These are phyloP conservation scores for Pluteus cervinus DNA, from an alignment of 768 basidiomycete genomes.

Conservation along the genomic window DNA sequence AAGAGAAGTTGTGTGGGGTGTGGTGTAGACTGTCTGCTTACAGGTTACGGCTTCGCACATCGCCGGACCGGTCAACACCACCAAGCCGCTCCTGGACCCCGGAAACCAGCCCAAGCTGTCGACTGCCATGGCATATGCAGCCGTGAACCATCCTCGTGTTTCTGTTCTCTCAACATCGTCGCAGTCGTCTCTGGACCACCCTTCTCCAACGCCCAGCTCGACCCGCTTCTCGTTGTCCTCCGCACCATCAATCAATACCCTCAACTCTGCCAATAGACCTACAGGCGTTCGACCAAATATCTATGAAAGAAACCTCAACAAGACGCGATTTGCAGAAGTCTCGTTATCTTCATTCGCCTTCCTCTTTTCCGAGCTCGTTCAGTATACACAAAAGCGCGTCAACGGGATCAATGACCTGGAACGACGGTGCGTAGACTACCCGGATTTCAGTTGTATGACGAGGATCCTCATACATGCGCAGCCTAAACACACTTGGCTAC, in stretches of 20 bases:
- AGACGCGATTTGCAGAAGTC: conserved; percentile 80
- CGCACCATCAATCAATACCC: conserved; percentile 40
- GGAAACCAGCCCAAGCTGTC: no score
- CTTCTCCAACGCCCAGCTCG: conserved; percentile 53
- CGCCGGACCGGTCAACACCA: background rate
- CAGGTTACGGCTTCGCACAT: background rate
- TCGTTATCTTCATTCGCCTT: conserved; percentile 82
- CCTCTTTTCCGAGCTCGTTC: conserved; percentile 88
- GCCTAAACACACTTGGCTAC: conserved; percentile 90
- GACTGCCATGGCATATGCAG: conserved; percentile 54
- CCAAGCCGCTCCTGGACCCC: conserved; percentile 5
- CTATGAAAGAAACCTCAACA: conserved; percentile 86
- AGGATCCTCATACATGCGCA: conserved; percentile 28
- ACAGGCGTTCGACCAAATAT: conserved; percentile 59
- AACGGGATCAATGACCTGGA: conserved; percentile 94
- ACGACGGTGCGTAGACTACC: conserved; percentile 53
- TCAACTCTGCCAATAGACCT: conserved; percentile 29
- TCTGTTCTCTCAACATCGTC: conserved; percentile 64
- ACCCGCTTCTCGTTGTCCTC: conserved; percentile 68
- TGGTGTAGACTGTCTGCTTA: background rate
- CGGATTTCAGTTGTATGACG: background rate
- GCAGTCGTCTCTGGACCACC: conserved; percentile 42
- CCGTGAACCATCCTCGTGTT: conserved; percentile 62
- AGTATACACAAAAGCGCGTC: conserved; percentile 95
- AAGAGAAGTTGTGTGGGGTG: conserved; percentile 3